phyloP scores from a whole-genome alignment of 2,329 filamentous ascomycete species.

The Raffaelea albimanens region DNA sequence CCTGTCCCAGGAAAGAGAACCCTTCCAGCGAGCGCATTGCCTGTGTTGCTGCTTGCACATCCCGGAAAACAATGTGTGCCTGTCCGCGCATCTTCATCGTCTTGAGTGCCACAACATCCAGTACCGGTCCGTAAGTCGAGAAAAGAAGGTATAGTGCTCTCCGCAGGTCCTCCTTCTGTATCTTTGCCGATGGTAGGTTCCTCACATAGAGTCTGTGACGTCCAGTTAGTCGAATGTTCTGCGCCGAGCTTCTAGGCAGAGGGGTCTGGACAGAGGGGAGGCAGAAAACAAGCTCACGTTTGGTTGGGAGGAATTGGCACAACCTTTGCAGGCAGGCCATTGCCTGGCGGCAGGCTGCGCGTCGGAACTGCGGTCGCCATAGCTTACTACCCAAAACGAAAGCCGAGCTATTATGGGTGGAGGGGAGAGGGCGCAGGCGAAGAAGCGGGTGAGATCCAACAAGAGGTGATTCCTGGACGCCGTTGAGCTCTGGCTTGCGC shows the following conservation, averaged over 20 bases:
- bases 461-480: no score
- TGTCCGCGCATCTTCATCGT: constrained; percentile 91
- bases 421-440: no score
- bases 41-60: constrained; percentile 84
- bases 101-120: constrained; percentile 86
- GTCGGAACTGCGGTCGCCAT: constrained; percentile 25
- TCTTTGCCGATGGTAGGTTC: constrained; percentile 77
- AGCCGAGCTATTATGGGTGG: no score
- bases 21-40: constrained; percentile 85
- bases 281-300: constrained; percentile 45
- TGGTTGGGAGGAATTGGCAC: constrained; percentile 59
- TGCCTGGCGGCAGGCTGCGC: constrained; percentile 16
- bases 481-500: no score
- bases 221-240: no score
- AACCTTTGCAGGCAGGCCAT: constrained; percentile 29
- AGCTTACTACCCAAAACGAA: constrained; percentile 1
- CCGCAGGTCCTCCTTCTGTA: constrained; percentile 80
- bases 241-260: no score
- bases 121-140: constrained; percentile 82
- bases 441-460: no score
- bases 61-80: constrained; percentile 84
- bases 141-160: constrained; percentile 88
- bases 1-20: constrained; percentile 73
- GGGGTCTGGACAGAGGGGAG: constrained; percentile 1
- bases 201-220: constrained; percentile 70